phyloP scores from a whole-genome alignment of 345 rosid genomes.

The Noccaea caerulescens region DNA sequence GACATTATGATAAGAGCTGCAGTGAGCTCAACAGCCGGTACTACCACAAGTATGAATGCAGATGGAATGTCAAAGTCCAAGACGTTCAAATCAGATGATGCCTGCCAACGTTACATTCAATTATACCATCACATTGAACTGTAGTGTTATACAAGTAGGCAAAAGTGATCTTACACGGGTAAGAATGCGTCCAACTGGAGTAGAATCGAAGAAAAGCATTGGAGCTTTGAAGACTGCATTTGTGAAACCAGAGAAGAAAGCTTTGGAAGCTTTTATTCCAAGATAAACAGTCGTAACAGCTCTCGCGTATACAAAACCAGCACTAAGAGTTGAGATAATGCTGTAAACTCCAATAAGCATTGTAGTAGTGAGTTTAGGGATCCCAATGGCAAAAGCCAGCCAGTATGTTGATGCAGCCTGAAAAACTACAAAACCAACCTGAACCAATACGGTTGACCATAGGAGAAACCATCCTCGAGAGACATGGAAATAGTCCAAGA shows the following conservation, averaged over 20 bases:
- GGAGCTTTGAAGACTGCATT: conserved; percentile 67
- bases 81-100: conserved; percentile 68
- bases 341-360: conserved; percentile 62
- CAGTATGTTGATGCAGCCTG: conserved; percentile 75
- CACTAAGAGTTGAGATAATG: conserved; percentile 56
- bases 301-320: conserved; percentile 52
- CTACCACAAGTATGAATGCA: conserved; percentile 45
- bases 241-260: conserved; percentile 70
- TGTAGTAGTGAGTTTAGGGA: conserved; percentile 50
- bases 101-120: conserved; percentile 46
- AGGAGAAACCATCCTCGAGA: conserved; percentile 55
- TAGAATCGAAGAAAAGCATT: conserved; percentile 78
- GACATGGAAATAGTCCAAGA: conserved; percentile 59
- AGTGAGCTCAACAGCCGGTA: conserved; percentile 48
- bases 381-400: conserved; percentile 66
- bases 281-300: conserved; percentile 48
- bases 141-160: neutral
- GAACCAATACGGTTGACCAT: conserved; percentile 39
- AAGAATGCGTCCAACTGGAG: conserved; percentile 75
- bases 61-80: conserved; percentile 67
- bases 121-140: neutral
- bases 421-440: conserved; percentile 53
- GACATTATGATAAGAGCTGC: conserved; percentile 55
- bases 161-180: conserved; percentile 64
- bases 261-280: conserved; percentile 66